A percentile compares a stretch with the other conserved stretches of the same genome.
Conservation (phyloP, 2,329 filamentous ascomycete genomes). For the Aspergillus sp. region DNA sequence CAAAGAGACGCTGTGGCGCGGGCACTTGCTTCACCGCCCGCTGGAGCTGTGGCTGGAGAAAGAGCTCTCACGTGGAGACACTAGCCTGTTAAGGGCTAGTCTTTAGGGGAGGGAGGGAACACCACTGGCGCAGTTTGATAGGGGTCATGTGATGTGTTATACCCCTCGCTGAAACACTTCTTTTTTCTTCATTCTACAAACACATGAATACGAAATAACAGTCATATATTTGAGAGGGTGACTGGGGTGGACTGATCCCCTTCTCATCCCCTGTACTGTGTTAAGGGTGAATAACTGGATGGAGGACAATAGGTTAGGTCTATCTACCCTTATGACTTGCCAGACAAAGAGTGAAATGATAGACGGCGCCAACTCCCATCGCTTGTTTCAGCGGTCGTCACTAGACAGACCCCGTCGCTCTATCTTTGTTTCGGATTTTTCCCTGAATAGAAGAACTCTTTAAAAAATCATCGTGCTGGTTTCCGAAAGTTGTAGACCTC, state of each 20-base stretch:
- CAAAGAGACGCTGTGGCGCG: conserved; percentile 3
- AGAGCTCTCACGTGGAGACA: not conserved
- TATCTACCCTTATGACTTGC: not conserved
- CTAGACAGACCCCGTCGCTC: not conserved
- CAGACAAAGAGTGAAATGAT: not conserved
- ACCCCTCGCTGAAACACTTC: not conserved
- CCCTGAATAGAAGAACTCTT: not conserved
- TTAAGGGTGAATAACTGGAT: too few species aligned
- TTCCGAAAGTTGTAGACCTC: not conserved
- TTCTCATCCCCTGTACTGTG: too few species aligned
- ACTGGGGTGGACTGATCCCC: too few species aligned
- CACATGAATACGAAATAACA: too few species aligned
- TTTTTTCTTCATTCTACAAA: not conserved
- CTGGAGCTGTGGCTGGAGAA: conserved; percentile 6
- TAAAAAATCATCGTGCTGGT: not conserved
- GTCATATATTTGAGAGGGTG: too few species aligned
- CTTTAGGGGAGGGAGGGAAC: not conserved
- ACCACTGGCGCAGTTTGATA: not conserved
- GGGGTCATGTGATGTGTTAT: not conserved
- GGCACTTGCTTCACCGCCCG: not conserved
- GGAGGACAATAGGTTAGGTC: not conserved
- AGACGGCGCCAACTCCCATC: not conserved
- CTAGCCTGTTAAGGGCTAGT: not conserved
- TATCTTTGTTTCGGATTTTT: not conserved
- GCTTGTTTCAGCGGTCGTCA: not conserved